A percentile compares a stretch with the other conserved stretches of the same genome.
These are phyloP conservation scores for Ogataea haglerorum DNA, from an alignment of 805 yeast species.

Conservation along the genomic window DNA sequence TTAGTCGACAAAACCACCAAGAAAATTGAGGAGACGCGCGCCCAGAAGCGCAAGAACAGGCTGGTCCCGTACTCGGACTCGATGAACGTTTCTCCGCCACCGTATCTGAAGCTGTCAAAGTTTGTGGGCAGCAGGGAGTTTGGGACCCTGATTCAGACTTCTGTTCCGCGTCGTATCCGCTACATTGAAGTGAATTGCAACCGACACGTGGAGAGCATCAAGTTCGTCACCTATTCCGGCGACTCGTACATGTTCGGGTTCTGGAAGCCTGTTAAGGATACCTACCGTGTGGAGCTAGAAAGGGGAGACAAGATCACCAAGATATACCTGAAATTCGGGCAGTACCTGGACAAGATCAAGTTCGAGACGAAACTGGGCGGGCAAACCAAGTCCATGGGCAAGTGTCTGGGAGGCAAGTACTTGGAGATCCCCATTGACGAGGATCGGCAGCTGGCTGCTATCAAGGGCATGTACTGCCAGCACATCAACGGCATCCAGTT, in stretches of 20 bases:
- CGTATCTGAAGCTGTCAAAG: constrained; percentile 13
- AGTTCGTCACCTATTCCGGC: constrained; percentile 13
- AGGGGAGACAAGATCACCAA: constrained; percentile 13
- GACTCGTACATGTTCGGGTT: constrained; percentile 14
- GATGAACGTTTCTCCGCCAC: constrained; percentile 15
- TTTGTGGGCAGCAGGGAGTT: constrained; percentile 13
- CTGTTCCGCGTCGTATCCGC: constrained; percentile 12
- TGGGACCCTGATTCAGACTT: constrained; percentile 9
- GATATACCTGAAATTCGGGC: constrained; percentile 12
- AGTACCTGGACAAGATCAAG: constrained; percentile 12
- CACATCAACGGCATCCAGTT: constrained; percentile 20
- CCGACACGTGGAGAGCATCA: constrained; percentile 17
- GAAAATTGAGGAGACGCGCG: constrained; percentile 7
- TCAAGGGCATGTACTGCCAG: constrained; percentile 16
- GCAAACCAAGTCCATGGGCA: constrained; percentile 12
- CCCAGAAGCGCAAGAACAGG: constrained; percentile 5
- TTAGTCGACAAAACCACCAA: constrained; percentile 10
- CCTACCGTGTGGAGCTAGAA: constrained; percentile 6
- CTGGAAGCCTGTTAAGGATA: constrained; percentile 14
- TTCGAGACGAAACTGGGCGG: constrained; percentile 10
- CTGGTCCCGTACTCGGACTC: constrained; percentile 6
- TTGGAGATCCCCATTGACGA: constrained; percentile 8
- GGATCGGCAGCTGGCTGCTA: constrained; percentile 15
- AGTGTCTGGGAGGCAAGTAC: constrained; percentile 10
- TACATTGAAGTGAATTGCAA: constrained; percentile 16